Evolutionary conservation across 2,329 filamentous ascomycete species (phyloP), one percentile per base, ranked within the genome.

Genomic region (Delphinella strobiligena): DNA sequence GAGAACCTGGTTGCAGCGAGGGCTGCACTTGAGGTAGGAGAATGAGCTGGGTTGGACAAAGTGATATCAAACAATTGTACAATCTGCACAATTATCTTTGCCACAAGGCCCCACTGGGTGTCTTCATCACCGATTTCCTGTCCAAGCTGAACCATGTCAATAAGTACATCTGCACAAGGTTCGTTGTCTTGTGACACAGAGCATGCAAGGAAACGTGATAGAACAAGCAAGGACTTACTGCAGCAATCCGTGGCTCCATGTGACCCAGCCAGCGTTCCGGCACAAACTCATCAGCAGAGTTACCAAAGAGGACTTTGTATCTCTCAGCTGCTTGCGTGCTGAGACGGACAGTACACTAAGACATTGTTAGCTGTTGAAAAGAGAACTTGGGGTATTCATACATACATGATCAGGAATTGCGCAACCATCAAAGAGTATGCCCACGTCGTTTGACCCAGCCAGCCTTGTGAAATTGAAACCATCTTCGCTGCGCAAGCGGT

Each of bases 321-420:
- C n/a, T n/a, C n/a, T n/a, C n/a, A n/a, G n/a, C n/a, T n/a, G n/a
- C n/a, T n/a, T n/a, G n/a, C n/a, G n/a, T n/a, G n/a, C 40, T 34
- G 9, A 48, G 24, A 14, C 40, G 16, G 36, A 48, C 45, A 2
- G 42, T 44, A 22, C 37, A 44, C 43, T 48, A 29, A 7, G 7
- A 27, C 4, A 8, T 9, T 14, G 15, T 38, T 15, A 32, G 36
- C 10, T 14, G 5, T 17, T 11, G 16, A n/a, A 16, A 5, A 5
- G 12, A 15, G 8, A 4, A 34, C 17, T 11, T 18, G 32, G n/a
- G 8, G 31, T 12, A 7, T 29, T 29, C 27, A 12, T 4, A 18
- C 14, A 19, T 37, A 37, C 27, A 8, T 22, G 19, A 17, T 22
- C 4, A 18, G 36, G 18, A 14, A 38, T 27, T 5, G n/a, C 18